Percentiles rank a stretch among this genome's conserved stretches.
phyloP scores from a whole-genome alignment of 2,329 filamentous ascomycete species.

The Trichoderma citrinoviride region DNA sequence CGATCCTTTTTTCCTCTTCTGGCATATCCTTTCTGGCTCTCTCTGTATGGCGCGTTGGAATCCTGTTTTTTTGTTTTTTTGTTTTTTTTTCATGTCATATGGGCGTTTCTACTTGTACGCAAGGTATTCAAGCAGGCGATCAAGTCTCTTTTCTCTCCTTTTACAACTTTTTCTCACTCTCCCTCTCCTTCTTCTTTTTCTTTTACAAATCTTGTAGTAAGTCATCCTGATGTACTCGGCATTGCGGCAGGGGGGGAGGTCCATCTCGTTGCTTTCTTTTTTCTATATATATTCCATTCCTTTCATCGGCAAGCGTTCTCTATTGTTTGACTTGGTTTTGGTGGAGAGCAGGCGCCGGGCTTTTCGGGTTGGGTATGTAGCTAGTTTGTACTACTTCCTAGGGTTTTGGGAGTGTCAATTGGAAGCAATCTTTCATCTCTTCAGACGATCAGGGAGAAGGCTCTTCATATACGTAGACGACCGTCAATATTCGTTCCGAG shows the following conservation, averaged over 20 bases:
- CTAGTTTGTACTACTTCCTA: slow-evolving; percentile 8
- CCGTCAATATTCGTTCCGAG: no score
- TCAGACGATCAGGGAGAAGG: neutral
- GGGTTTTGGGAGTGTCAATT: slow-evolving; percentile 11
- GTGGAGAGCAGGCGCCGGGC: slow-evolving; percentile 5
- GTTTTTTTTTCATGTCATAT: neutral
- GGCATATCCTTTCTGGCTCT: neutral
- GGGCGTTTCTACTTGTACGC: neutral
- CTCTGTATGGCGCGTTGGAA: neutral
- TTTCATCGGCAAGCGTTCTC: neutral
- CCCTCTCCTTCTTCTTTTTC: neutral
- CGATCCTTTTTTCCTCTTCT: neutral
- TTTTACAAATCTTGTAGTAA: slow-evolving; percentile 9
- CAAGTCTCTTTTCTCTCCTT: neutral
- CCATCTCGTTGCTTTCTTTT: neutral
- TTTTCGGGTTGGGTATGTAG: slow-evolving; percentile 3
- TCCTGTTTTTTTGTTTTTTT: neutral
- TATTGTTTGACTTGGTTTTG: slow-evolving; percentile 5
- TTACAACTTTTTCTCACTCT: neutral
- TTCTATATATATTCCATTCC: neutral
- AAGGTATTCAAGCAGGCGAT: neutral
- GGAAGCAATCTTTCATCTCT: neutral
- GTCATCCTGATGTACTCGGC: slow-evolving; percentile 8
- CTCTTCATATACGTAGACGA: neutral
- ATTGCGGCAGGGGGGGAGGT: neutral